Conservation (phyloP, 257 asterid genomes). For the Solanum tacnaense region DNA sequence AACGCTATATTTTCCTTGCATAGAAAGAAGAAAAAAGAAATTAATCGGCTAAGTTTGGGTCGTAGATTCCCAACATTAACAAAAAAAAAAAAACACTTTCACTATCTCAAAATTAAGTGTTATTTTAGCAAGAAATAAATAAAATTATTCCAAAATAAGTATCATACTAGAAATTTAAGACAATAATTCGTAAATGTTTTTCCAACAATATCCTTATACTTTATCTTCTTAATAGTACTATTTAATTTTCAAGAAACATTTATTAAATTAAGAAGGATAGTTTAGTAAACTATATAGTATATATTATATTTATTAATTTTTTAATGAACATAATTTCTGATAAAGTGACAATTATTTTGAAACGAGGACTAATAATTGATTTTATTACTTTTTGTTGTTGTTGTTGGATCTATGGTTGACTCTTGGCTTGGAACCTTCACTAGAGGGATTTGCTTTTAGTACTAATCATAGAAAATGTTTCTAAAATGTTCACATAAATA, state of each 20-base stretch:
- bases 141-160: not conserved
- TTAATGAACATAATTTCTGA: too few species aligned
- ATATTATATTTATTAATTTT: too few species aligned
- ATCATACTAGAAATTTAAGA: too few species aligned
- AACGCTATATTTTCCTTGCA: not conserved
- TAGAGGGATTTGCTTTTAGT: not conserved
- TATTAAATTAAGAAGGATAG: not conserved
- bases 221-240: not conserved
- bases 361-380: not conserved
- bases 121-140: not conserved
- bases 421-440: not conserved
- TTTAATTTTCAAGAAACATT: not conserved
- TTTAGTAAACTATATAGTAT: not conserved
- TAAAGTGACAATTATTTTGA: too few species aligned
- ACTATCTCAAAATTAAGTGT: not conserved
- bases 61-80: not conserved
- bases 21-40: not conserved
- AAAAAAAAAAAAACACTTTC: too few species aligned
- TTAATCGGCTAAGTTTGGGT: not conserved
- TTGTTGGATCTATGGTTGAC: not conserved
- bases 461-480: not conserved
- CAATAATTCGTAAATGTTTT: not conserved
- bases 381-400: not conserved
- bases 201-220: not conserved
- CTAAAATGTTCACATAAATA: not conserved